A percentile compares a stretch with the other conserved stretches of the same genome.
phyloP scores from a whole-genome alignment of 2,329 filamentous ascomycete genomes.

The Fusarium papillatum region DNA sequence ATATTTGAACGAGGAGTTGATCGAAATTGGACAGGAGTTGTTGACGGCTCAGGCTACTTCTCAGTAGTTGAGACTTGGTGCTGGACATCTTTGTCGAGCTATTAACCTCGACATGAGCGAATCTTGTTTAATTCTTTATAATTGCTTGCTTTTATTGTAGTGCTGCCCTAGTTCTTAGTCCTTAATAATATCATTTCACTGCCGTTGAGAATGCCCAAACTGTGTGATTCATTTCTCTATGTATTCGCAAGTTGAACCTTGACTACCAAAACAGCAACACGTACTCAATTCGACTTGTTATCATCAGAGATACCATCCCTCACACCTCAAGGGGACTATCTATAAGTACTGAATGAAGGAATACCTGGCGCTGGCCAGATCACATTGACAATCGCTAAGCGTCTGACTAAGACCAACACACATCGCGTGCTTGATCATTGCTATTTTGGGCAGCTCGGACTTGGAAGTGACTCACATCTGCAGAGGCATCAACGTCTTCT shows the following conservation, averaged over 20 bases:
- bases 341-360: neutral
- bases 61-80: neutral
- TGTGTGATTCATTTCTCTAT: neutral
- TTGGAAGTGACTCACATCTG: neutral
- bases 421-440: neutral
- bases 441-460: neutral
- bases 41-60: neutral
- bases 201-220: neutral
- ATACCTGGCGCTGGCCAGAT: neutral
- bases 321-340: fast-evolving
- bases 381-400: neutral
- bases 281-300: neutral
- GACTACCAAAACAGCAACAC: neutral
- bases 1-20: slow-evolving; percentile 57
- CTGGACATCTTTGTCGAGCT: neutral
- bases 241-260: neutral
- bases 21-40: slow-evolving; percentile 47
- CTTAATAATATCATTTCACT: neutral
- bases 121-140: neutral
- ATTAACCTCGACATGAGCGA: neutral
- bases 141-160: neutral
- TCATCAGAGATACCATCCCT: neutral
- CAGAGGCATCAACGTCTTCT: neutral
- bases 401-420: neutral
- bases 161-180: neutral